A percentile compares a stretch with the other conserved stretches of the same genome.
These are phyloP conservation scores for Naumovozyma baii DNA, from an alignment of 805 yeast genomes.

Conservation along the genomic window DNA sequence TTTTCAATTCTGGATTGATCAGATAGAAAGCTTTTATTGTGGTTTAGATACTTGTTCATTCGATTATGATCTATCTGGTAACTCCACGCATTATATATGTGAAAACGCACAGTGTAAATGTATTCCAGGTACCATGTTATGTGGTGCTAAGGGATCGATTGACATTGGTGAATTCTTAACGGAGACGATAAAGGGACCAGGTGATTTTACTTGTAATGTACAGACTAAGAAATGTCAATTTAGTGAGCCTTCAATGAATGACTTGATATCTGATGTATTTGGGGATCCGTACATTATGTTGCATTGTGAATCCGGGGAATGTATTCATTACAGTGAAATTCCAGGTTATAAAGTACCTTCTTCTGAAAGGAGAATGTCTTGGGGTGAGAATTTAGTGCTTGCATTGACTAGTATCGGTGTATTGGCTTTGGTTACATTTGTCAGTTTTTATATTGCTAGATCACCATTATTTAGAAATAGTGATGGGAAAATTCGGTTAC, in stretches of 20 bases:
- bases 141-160: conserved; percentile 90
- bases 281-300: conserved; percentile 90
- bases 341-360: conserved; percentile 78
- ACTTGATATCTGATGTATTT: conserved; percentile 76
- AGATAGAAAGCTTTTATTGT: conserved; percentile 84
- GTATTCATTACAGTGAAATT: conserved; percentile 82
- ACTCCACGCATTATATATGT: conserved; percentile 71
- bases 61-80: conserved; percentile 48
- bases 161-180: conserved; percentile 88
- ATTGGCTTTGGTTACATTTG: conserved; percentile 20
- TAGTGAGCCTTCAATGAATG: conserved; percentile 94
- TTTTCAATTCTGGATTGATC: conserved; percentile 94
- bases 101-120: conserved; percentile 75
- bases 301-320: conserved; percentile 78
- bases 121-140: conserved; percentile 82
- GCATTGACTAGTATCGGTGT: conserved; percentile 33
- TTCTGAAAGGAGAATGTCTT: conserved; percentile 24
- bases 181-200: conserved; percentile 88
- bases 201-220: conserved; percentile 76
- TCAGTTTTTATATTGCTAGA: conserved; percentile 40
- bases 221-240: conserved; percentile 56
- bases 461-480: conserved; percentile 48
- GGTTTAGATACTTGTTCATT: conserved; percentile 67
- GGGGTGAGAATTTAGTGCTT: conserved; percentile 37
- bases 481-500: conserved; percentile 17